Conservation (phyloP, 1,139 yeast species). For the Candida sanyaensis region DNA sequence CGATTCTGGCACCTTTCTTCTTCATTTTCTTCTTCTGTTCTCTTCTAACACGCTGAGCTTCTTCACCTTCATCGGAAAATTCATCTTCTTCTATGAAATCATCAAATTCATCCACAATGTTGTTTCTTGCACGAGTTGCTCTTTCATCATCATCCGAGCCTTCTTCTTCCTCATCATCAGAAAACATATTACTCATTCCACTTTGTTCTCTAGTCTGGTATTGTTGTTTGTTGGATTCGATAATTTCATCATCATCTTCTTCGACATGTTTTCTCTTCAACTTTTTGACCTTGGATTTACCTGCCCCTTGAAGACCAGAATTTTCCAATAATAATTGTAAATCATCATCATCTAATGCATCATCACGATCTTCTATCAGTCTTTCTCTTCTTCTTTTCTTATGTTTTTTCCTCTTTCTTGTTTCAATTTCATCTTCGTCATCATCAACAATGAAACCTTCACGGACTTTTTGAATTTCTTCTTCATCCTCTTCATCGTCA, state of each 20-base stretch:
- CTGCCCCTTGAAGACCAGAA: conserved; percentile 59
- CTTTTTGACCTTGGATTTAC: conserved; percentile 64
- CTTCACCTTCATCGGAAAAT: conserved; percentile 85
- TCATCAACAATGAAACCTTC: conserved; percentile 96
- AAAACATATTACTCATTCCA: conserved; percentile 76
- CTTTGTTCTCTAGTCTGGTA: conserved; percentile 15
- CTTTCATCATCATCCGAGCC: conserved; percentile 30
- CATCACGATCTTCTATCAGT: conserved; percentile 43
- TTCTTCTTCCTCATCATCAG: conserved; percentile 72
- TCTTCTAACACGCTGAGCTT: conserved; percentile 27
- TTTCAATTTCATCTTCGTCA: conserved; percentile 61
- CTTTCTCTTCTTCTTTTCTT: conserved; percentile 45
- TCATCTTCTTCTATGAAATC: conserved; percentile 98
- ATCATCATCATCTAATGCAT: conserved; percentile 91
- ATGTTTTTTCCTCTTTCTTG: conserved; percentile 36
- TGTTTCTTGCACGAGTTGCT: conserved; percentile 36
- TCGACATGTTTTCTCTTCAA: conserved; percentile 68
- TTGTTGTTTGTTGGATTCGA: not conserved
- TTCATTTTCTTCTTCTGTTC: conserved; percentile 43
- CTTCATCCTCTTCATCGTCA: conserved; percentile 75
- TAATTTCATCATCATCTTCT: conserved; percentile 22
- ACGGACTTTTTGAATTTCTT: conserved; percentile 70
- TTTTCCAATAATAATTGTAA: conserved; percentile 88
- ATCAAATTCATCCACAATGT: conserved; percentile 79
- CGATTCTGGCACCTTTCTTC: conserved; percentile 41